Evolutionary conservation across 768 basidiomycete genomes (phyloP).

Genomic region (Crassisporium funariophilum): DNA sequence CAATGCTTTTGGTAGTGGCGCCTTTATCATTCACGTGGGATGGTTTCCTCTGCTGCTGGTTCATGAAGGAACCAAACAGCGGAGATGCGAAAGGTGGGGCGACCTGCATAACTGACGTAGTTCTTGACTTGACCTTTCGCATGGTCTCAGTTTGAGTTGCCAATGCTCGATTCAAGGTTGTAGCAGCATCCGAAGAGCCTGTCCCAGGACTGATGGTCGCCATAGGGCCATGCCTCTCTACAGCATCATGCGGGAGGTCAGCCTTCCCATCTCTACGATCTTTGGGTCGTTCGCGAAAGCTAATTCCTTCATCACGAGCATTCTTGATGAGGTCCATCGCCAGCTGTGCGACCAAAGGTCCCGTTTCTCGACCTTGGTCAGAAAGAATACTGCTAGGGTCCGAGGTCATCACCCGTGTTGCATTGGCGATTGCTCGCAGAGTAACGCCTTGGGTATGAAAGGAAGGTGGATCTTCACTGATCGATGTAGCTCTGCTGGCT

Average conservation of each 20-base stretch:
- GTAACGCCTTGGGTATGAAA: slow-evolving; percentile 59
- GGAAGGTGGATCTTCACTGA: slow-evolving; percentile 26
- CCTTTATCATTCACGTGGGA: slow-evolving; percentile 25
- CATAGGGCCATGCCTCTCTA: slow-evolving; percentile 36
- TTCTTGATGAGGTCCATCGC: slow-evolving; percentile 70
- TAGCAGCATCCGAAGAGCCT: slow-evolving; percentile 24
- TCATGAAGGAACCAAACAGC: slow-evolving; percentile 60
- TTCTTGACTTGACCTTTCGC: slow-evolving; percentile 30
- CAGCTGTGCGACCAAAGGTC: slow-evolving; percentile 58
- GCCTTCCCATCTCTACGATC: slow-evolving; percentile 42
- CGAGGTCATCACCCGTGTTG: slow-evolving; percentile 85
- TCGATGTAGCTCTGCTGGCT: slow-evolving; percentile 25
- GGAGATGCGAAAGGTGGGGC: slow-evolving; percentile 53
- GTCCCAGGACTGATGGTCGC: slow-evolving; percentile 45
- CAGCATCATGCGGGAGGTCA: slow-evolving; percentile 21
- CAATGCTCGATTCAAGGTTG: slow-evolving; percentile 48
- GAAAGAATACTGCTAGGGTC: slow-evolving; percentile 75
- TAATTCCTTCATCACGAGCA: slow-evolving; percentile 64
- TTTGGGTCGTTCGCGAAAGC: slow-evolving; percentile 49
- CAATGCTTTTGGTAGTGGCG: too few relatives aligned
- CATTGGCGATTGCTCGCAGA: slow-evolving; percentile 76
- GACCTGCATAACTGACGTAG: slow-evolving; percentile 36
- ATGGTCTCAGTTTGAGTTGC: slow-evolving; percentile 29
- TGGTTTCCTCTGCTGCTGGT: slow-evolving; percentile 49
- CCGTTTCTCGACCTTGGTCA: slow-evolving; percentile 68